Evolutionary conservation across 257 asterid species (phyloP).

Genomic region (Coffea canephora): DNA sequence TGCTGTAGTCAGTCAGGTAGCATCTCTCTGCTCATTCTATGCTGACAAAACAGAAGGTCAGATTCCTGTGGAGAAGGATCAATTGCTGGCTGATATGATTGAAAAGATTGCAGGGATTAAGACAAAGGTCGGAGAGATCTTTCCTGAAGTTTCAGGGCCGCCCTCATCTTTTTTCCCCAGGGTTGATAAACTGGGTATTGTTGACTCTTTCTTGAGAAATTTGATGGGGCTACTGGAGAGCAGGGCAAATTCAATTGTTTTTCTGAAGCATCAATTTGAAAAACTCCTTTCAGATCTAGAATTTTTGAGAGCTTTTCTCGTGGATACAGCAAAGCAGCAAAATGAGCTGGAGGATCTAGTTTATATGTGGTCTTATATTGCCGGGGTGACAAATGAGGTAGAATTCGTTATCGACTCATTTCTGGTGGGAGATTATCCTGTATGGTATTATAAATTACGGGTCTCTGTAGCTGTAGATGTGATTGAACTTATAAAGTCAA

Average conservation of each 20-base stretch:
- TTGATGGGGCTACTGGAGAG: background rate
- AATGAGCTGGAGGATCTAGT: background rate
- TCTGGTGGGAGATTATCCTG: slow-evolving; percentile 23
- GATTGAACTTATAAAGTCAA: background rate
- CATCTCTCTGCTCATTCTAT: background rate
- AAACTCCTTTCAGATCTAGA: background rate
- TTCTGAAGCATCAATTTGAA: background rate
- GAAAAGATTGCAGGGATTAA: background rate
- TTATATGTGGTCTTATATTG: background rate
- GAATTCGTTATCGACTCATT: slow-evolving; percentile 40
- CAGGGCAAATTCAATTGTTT: background rate
- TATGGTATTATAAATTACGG: background rate
- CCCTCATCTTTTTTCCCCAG: background rate
- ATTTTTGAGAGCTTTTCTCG: background rate
- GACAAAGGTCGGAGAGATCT: background rate
- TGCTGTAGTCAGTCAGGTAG: background rate
- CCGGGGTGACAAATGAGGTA: slow-evolving; percentile 25
- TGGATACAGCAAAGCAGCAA: background rate
- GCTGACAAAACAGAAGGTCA: background rate
- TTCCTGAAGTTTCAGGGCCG: background rate
- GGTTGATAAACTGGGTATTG: background rate
- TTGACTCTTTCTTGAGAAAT: background rate
- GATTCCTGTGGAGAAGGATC: background rate
- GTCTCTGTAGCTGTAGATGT: background rate
- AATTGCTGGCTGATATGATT: background rate